A percentile compares a stretch with the other conserved stretches of the same genome.
Evolutionary conservation across 2,329 filamentous ascomycete genomes (phyloP).

Genomic region (Xylariaceae sp.): DNA sequence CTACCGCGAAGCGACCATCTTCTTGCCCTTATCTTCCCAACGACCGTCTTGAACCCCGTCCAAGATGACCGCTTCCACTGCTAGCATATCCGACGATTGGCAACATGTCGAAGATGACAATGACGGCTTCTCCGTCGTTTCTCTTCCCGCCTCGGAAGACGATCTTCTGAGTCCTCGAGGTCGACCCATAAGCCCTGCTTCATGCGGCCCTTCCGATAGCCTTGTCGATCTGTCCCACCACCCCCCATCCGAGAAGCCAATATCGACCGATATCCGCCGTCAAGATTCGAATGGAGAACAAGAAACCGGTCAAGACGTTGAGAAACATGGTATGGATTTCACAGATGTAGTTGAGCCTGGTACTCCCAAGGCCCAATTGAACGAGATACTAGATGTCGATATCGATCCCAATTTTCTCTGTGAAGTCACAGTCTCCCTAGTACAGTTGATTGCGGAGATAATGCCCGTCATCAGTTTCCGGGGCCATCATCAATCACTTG

Average conservation of each 20-base stretch:
- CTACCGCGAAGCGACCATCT: neutral
- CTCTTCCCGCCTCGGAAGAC: slow-evolving; percentile 33
- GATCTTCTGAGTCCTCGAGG: neutral
- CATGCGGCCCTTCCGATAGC: slow-evolving; percentile 5
- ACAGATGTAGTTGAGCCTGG: slow-evolving; percentile 10
- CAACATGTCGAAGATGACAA: slow-evolving; percentile 33
- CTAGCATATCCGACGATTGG: slow-evolving; percentile 35
- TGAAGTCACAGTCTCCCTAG: slow-evolving; percentile 11
- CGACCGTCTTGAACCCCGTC: neutral
- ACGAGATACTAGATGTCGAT: slow-evolving; percentile 11
- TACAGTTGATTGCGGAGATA: slow-evolving; percentile 22
- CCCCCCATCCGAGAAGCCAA: neutral
- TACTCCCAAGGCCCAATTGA: neutral
- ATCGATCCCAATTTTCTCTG: slow-evolving; percentile 13
- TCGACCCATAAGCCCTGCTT: neutral
- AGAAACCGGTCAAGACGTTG: neutral
- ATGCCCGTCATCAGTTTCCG: neutral
- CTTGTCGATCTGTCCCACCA: neutral
- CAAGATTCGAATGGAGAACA: neutral
- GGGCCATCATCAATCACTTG: neutral
- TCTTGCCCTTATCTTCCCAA: neutral
- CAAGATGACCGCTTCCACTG: slow-evolving; percentile 16
- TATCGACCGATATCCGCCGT: neutral
- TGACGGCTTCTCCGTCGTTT: slow-evolving; percentile 36
- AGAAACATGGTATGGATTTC: slow-evolving; percentile 11